Conservation (phyloP, 2,329 filamentous ascomycete genomes). For the Cephalotrichum gorgonifer region DNA sequence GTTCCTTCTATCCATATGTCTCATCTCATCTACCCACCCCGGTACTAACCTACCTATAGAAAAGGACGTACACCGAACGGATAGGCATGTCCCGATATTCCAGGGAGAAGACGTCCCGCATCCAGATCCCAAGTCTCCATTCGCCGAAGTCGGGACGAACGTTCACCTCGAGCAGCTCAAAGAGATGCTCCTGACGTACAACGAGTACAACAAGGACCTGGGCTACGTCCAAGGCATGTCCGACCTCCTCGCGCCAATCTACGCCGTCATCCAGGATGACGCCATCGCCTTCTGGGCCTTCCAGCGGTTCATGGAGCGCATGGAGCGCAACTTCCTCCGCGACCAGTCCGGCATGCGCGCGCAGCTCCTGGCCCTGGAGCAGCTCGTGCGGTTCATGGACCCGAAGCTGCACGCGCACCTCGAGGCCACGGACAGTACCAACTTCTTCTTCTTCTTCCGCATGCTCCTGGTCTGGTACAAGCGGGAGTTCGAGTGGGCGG, state of each 20-base stretch:
- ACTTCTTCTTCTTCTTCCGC: conserved; percentile 99
- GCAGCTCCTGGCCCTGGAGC: conserved; percentile 83
- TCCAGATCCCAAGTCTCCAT: conserved; percentile 90
- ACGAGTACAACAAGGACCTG: conserved; percentile 91
- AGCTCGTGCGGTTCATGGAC: conserved; percentile 94
- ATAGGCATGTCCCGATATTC: conserved; percentile 90
- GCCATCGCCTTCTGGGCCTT: conserved; percentile 96
- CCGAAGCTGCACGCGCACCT: conserved; percentile 88
- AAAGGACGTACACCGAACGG: conserved; percentile 96
- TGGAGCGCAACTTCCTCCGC: conserved; percentile 93
- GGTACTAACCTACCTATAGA: conserved; percentile 45
- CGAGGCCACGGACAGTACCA: conserved; percentile 83
- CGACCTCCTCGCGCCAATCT: conserved; percentile 88
- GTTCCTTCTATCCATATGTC: conserved; percentile 16
- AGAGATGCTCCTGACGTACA: conserved; percentile 97
- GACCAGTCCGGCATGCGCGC: conserved; percentile 94
- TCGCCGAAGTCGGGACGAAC: conserved; percentile 86
- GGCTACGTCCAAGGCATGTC: conserved; percentile 99
- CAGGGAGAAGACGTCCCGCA: conserved; percentile 93
- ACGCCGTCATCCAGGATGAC: conserved; percentile 95
- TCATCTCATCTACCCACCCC: not conserved
- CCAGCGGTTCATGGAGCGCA: conserved; percentile 90
- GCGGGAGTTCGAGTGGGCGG: conserved; percentile 84
- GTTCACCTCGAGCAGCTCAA: conserved; percentile 98
- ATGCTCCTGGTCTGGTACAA: conserved; percentile 99